A percentile compares a stretch with the other conserved stretches of the same genome.
These are phyloP conservation scores for Parafenestella ontariensis DNA, from an alignment of 2,329 filamentous ascomycete species.

Conservation along the genomic window DNA sequence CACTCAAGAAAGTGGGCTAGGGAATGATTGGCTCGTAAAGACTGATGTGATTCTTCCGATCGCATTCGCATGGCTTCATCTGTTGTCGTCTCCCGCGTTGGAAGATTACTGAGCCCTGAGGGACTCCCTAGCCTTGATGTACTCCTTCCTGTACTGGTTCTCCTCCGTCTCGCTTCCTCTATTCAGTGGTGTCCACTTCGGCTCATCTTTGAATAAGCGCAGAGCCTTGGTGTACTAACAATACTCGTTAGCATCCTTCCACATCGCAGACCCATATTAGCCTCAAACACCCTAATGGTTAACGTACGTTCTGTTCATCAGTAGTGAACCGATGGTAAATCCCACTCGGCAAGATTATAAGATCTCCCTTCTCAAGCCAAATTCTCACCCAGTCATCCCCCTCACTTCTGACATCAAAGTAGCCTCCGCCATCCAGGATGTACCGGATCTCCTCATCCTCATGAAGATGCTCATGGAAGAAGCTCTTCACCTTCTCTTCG, in stretches of 20 bases:
- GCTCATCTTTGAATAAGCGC: conserved; percentile 97
- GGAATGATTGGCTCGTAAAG: neutral
- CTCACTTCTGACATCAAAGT: conserved; percentile 87
- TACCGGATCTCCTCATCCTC: conserved; percentile 99
- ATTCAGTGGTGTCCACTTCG: conserved; percentile 96
- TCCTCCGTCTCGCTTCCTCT: conserved; percentile 76
- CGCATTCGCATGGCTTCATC: neutral
- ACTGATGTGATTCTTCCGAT: neutral
- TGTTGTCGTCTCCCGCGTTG: neutral
- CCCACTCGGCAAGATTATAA: conserved; percentile 91
- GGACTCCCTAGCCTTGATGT: conserved; percentile 59
- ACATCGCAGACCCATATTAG: neutral
- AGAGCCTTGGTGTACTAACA: conserved; percentile 90
- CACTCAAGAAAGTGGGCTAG: neutral
- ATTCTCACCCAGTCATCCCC: conserved; percentile 91
- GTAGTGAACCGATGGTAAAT: conserved; percentile 99
- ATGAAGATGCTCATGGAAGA: conserved; percentile 95
- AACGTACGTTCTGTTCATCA: conserved; percentile 83
- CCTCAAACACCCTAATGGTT: neutral
- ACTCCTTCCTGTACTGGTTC: conserved; percentile 81
- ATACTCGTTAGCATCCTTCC: conserved; percentile 19
- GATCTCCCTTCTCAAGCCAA: conserved; percentile 80
- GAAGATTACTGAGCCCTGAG: conserved; percentile 16
- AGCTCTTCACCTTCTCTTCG: conserved; percentile 90
- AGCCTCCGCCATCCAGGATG: conserved; percentile 85